phyloP scores from a whole-genome alignment of 495 filamentous ascomycete genomes.

The Hypoxylon rickii region DNA sequence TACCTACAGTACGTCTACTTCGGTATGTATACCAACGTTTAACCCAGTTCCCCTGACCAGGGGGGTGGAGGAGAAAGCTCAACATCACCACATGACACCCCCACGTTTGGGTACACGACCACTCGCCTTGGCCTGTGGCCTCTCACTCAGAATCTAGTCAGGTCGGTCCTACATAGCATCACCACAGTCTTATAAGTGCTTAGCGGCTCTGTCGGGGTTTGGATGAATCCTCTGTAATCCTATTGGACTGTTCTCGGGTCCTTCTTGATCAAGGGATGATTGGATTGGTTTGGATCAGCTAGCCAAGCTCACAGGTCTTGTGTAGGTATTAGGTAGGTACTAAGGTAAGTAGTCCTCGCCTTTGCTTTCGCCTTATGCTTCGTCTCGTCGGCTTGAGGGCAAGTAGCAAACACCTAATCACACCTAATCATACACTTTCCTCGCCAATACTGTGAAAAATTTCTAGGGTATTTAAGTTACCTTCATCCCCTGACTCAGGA shows the following conservation, averaged over 20 bases:
- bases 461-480: conserved; percentile 21
- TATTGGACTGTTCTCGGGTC: conserved; percentile 26
- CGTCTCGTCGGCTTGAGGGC: conserved; percentile 14
- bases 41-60: conserved; percentile 6
- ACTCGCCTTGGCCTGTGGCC: conserved; percentile 16
- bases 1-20: no score
- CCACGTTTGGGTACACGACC: conserved; percentile 14
- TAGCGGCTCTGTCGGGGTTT: conserved; percentile 28
- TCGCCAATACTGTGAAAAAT: background rate
- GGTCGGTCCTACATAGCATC: conserved; percentile 1
- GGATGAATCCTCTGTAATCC: conserved; percentile 8
- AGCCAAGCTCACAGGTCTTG: conserved; percentile 18
- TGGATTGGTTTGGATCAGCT: no score
- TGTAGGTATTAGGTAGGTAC: conserved; percentile 3
- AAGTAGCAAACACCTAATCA: conserved; percentile 6
- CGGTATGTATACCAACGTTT: background rate
- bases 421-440: conserved; percentile 1
- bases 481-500: conserved; percentile 5
- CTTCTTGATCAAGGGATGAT: conserved; percentile 20
- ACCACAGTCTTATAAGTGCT: conserved; percentile 1
- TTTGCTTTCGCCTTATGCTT: conserved; percentile 22
- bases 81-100: conserved; percentile 22
- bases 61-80: conserved; percentile 13
- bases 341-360: conserved; percentile 1
- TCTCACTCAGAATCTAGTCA: conserved; percentile 16